phyloP scores from a whole-genome alignment of 169 alveolate genomes.

The Plasmodium yoelii region DNA sequence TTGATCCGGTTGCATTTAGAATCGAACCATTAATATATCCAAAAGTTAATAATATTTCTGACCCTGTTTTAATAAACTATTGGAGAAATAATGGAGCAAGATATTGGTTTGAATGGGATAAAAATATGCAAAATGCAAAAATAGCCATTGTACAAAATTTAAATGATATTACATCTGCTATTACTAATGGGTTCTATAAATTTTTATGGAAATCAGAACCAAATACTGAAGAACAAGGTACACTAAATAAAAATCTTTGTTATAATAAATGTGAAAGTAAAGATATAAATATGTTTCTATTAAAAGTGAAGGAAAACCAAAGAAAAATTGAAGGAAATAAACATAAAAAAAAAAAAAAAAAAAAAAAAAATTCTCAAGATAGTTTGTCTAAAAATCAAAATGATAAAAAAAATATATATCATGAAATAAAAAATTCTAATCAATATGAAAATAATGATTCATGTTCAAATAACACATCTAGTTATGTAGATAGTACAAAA shows the following conservation, averaged over 20 bases:
- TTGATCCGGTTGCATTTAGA: constrained; percentile 89
- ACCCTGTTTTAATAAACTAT: constrained; percentile 87
- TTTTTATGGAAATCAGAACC: constrained; percentile 75
- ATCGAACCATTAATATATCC: constrained; percentile 88
- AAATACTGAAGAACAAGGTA: constrained; percentile 75
- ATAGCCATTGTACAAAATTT: constrained; percentile 79
- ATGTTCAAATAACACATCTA: constrained; percentile 13
- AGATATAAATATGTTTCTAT: constrained; percentile 78
- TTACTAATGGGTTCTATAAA: constrained; percentile 78
- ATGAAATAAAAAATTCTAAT: neutral
- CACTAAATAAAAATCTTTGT: constrained; percentile 55
- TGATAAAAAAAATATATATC: neutral
- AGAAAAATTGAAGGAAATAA: constrained; percentile 72
- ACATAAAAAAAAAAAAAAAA: constrained; percentile 37
- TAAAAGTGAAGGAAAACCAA: constrained; percentile 75
- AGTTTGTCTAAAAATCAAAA: neutral
- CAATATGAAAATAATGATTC: constrained; percentile 5
- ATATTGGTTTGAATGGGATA: constrained; percentile 90
- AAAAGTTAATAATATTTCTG: constrained; percentile 81
- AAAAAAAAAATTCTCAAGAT: neutral
- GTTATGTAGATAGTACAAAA: constrained; percentile 66
- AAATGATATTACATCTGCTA: constrained; percentile 82
- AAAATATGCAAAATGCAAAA: constrained; percentile 85
- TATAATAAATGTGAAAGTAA: constrained; percentile 77
- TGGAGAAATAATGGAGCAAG: constrained; percentile 90